These are phyloP conservation scores for Backusella mclennaniae DNA, from an alignment of 192 early-diverging fungal species.

Conservation along the genomic window DNA sequence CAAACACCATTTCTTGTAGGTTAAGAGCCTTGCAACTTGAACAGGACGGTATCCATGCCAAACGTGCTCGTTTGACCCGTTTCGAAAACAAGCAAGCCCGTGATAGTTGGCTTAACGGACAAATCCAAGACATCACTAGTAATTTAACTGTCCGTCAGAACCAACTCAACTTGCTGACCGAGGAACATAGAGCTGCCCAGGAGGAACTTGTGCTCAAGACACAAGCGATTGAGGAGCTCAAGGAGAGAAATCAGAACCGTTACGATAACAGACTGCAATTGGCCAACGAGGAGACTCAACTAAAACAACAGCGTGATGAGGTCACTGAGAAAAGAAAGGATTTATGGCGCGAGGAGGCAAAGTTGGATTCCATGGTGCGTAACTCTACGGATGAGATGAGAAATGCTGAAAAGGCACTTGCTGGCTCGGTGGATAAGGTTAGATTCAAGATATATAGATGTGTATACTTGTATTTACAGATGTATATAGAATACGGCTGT, in stretches of 20 bases:
- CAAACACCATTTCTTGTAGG: constrained; percentile 31
- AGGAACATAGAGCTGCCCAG: neutral
- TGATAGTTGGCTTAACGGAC: constrained; percentile 71
- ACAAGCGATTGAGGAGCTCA: neutral
- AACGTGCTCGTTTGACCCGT: constrained; percentile 81
- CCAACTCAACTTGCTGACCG: constrained; percentile 33
- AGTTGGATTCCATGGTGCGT: constrained; percentile 60
- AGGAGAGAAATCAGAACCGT: neutral
- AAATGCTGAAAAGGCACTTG: constrained; percentile 69
- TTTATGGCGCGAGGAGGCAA: constrained; percentile 87
- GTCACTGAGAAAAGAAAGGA: constrained; percentile 73
- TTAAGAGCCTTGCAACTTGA: constrained; percentile 64
- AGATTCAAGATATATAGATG: neutral
- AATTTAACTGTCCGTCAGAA: constrained; percentile 51
- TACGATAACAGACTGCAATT: neutral
- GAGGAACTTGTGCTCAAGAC: constrained; percentile 12
- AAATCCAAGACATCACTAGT: constrained; percentile 64
- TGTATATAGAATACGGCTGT: constrained; percentile 62
- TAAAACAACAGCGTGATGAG: constrained; percentile 49
- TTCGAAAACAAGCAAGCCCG: constrained; percentile 74
- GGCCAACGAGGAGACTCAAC: constrained; percentile 22
- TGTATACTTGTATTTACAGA: neutral
- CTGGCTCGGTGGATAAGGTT: constrained; percentile 79
- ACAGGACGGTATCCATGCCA: constrained; percentile 76
- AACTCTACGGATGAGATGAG: constrained; percentile 73